phyloP scores from a whole-genome alignment of 108 stramenopile genomes.

The Skeletonema potamos region DNA sequence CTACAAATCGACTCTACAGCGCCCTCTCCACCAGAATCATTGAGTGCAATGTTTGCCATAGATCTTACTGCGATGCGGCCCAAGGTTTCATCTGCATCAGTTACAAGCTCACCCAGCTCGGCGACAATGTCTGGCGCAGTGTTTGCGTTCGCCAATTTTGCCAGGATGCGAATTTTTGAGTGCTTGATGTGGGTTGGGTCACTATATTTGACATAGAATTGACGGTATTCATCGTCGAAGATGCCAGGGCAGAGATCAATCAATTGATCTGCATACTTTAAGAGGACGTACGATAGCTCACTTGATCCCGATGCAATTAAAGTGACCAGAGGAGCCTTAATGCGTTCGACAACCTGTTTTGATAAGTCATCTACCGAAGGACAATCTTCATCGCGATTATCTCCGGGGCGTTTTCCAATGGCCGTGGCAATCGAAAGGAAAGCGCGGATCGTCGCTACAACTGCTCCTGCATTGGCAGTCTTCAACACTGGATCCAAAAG shows the following conservation, averaged over 20 bases:
- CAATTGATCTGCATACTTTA: conserved; percentile 94
- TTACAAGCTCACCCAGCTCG: conserved; percentile 94
- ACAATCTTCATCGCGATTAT: conserved; percentile 41
- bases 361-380: conserved; percentile 64
- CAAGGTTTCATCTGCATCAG: conserved; percentile 80
- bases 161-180: conserved; percentile 90
- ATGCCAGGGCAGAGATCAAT: conserved; percentile 90
- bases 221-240: conserved; percentile 97
- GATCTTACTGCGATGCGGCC: conserved; percentile 87
- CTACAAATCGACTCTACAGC: conserved; percentile 84
- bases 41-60: conserved; percentile 88
- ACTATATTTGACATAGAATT: conserved; percentile 92
- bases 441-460: conserved; percentile 93
- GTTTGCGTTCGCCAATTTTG: conserved; percentile 86
- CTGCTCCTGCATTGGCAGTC: conserved; percentile 91
- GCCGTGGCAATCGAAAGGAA: conserved; percentile 93
- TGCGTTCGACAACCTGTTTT: conserved; percentile 85
- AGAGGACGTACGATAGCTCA: conserved; percentile 88
- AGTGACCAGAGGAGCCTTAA: conserved; percentile 96
- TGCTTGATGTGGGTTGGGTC: conserved; percentile 96
- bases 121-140: conserved; percentile 93
- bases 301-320: conserved; percentile 81
- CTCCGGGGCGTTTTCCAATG: conserved; percentile 57
- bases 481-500: conserved; percentile 96
- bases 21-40: conserved; percentile 76